phyloP scores from a whole-genome alignment of 139 green algal genomes.

The Asterochloris sp. region DNA sequence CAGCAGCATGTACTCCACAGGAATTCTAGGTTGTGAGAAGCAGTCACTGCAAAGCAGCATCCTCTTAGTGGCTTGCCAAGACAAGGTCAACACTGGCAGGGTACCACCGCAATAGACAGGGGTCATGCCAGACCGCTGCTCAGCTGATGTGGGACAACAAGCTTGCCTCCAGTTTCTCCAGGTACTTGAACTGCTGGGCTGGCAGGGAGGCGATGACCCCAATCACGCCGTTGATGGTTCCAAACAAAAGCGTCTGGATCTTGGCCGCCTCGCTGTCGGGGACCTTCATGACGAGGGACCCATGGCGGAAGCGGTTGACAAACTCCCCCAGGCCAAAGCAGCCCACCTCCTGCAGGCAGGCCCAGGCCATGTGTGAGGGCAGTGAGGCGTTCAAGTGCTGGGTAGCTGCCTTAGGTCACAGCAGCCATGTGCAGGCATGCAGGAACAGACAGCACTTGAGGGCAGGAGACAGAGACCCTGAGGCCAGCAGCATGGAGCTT shows the following conservation, averaged over 20 bases:
- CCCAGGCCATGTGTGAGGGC: too few relatives aligned
- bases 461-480: too few relatives aligned
- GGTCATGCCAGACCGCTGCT: not conserved
- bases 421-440: too few relatives aligned
- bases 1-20: not conserved
- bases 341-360: slow-evolving; percentile 57
- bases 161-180: slow-evolving; percentile 66
- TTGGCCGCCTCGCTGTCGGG: slow-evolving; percentile 67
- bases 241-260: slow-evolving; percentile 84
- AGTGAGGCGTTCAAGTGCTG: not conserved
- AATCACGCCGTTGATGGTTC: slow-evolving; percentile 86
- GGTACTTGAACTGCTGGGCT: slow-evolving; percentile 57
- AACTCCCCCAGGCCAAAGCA: slow-evolving; percentile 91
- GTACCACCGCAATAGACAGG: not conserved
- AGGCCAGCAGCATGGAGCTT: too few relatives aligned
- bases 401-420: too few relatives aligned
- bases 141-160: not conserved
- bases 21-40: not conserved
- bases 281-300: slow-evolving; percentile 93
- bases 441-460: not conserved
- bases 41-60: not conserved
- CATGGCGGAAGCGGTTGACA: slow-evolving; percentile 87
- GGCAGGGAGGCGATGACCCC: slow-evolving; percentile 86
- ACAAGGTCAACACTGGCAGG: not conserved
- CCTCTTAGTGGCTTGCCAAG: not conserved